Evolutionary conservation across 164 flowering plant genomes (phyloP), one percentile per base, ranked within the genome.

Genomic region (Taxillus chinensis): DNA sequence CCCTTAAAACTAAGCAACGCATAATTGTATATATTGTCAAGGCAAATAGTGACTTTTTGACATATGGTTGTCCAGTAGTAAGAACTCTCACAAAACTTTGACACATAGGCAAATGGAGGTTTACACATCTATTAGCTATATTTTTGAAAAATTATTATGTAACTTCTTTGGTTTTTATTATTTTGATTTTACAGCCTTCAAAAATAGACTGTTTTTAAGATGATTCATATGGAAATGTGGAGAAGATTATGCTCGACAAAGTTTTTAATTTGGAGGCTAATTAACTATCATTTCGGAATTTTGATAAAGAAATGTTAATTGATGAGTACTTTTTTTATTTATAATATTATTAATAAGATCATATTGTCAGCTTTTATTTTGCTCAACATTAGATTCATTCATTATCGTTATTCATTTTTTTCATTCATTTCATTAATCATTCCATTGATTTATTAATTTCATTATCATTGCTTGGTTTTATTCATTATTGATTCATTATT

Each of bases 161-260:
- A 43, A 54, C 9, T 49, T 41, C 55, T 3, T 59, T 15, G 70
- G 46, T 55, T 67, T 57, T 38, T 48, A 45, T 46, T 45, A 37
- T 56, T 70, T 67, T 41, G 61, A 67, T 61, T 73, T 39, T 41
- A n/a, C 61, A 65, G 40, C 11, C 16, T 65, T 46, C 2, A 37
- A n/a, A n/a, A 51, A 55, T 80, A 88, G 95, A 63, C 75, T 42
- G 50, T 88, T 10, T 86, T 91, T 70, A 88, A 91, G 77, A 88
- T 91, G 95, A 93, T 86, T 56, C 75, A 12, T 74, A 72, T 74
- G 97, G 97, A 51, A 85, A 80, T 61, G 93, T 91, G 10, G 91
- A 88, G 61, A 89, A 85, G 74, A 73, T 91, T 41, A 38, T 77
- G 59, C 70, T 88, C 3, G 83, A 82, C 51, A 83, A 75, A 40